Evolutionary conservation across 768 basidiomycete genomes (phyloP).

Genomic region (Auriscalpium orientale): DNA sequence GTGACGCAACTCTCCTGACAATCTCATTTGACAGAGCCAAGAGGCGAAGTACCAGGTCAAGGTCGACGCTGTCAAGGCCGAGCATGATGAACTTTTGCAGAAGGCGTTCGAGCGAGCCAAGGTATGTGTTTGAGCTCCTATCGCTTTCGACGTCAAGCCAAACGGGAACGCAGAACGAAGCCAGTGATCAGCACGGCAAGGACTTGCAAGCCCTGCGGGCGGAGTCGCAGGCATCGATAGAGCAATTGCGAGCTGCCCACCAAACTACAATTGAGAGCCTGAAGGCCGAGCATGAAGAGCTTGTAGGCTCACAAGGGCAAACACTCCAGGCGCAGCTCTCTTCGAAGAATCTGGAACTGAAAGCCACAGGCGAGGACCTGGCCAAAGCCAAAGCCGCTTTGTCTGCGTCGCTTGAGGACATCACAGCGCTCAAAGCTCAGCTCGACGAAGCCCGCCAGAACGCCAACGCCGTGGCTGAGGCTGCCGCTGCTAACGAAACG

Average conservation of each 20-base stretch:
- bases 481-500: slow-evolving; percentile 39
- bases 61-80: slow-evolving; percentile 56
- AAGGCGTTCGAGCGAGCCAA: slow-evolving; percentile 76
- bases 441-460: slow-evolving; percentile 54
- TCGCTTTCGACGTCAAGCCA: slow-evolving; percentile 3
- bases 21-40: slow-evolving; percentile 41
- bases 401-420: slow-evolving; percentile 44
- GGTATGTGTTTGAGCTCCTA: slow-evolving; percentile 31
- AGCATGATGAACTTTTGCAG: slow-evolving; percentile 53
- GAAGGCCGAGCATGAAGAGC: slow-evolving; percentile 55
- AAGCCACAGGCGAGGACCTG: slow-evolving; percentile 81
- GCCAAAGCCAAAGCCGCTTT: slow-evolving; percentile 61
- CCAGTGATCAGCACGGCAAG: slow-evolving; percentile 55
- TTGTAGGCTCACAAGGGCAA: slow-evolving; percentile 48
- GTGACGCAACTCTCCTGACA: neutral
- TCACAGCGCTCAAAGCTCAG: slow-evolving; percentile 50
- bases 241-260: slow-evolving; percentile 61
- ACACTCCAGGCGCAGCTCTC: slow-evolving; percentile 56
- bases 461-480: slow-evolving; percentile 26
- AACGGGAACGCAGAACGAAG: slow-evolving; percentile 46
- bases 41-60: slow-evolving; percentile 61
- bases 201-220: slow-evolving; percentile 68
- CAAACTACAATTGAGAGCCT: slow-evolving; percentile 52
- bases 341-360: slow-evolving; percentile 61
- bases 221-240: slow-evolving; percentile 56